Base-by-base conservation (phyloP, 2,329 filamentous ascomycete species). In the Trematosphaeria pertusa region DNA sequence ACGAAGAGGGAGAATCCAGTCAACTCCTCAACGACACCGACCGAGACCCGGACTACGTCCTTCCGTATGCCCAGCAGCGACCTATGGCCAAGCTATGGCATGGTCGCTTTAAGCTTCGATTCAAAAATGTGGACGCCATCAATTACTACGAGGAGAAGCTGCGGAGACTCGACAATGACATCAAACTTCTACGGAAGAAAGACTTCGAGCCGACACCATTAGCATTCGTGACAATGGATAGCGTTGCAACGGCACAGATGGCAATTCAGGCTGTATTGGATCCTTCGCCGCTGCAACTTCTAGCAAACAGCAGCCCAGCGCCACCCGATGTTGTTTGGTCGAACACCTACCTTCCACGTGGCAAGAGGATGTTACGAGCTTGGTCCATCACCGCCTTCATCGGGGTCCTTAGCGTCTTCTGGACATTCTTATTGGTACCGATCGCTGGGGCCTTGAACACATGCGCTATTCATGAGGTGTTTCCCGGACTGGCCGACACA, bases 191-290 rank as follows among this genome's bases (percentile, higher is more conserved):
- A 9, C 84, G 94, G 20, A 84, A 85, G 62, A 89, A 89, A 69
- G 81, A 88, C 3, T 97, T 91, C 61, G 76, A 81, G 5, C 80
- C 94, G 0, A 92, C 87, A 1, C 87, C 93, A 37, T 81, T 95
- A 50, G 95, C 95, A 1, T 97, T 99, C 70, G 89, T 99, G 30
- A 97, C 94, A 0, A 95, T 99, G 91, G 90, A 97, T 74, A 94
- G 91, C 3, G 94, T 96, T 38, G 89, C 92, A 11, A 87, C 92
- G 15, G 85, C 83, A 54, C 94, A 99, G 75, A 96, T 97, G 91
- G 90, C 92, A 18, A 90, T 96, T 33, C 94, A 99, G 72, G 92
- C 94, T 3, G 87, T 96, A 9, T 85, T 99, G 42, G 93, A 97
- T 65, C 91, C 94, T 3, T 87, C 89, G 9, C 94, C 95, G 0